Evolutionary conservation across 306 rosid species (phyloP).

Genomic region (Abrus precatorius): DNA sequence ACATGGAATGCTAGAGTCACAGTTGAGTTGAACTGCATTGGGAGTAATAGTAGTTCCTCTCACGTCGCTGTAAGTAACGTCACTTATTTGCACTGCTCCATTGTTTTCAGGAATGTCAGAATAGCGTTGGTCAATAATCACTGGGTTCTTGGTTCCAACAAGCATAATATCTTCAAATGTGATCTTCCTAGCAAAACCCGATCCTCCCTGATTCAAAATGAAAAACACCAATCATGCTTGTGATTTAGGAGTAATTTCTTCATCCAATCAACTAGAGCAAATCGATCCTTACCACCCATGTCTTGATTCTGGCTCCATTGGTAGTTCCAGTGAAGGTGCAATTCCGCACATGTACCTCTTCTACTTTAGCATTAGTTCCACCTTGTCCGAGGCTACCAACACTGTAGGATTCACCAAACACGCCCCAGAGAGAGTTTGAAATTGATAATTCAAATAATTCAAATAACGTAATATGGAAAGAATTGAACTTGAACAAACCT

Average conservation of each 20-base stretch:
- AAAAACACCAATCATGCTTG: no score
- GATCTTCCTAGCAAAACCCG: conserved; percentile 60
- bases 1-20: conserved; percentile 28
- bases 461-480: background rate
- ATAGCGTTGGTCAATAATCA: conserved; percentile 55
- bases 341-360: conserved; percentile 53
- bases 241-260: no score
- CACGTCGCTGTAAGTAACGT: conserved; percentile 46
- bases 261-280: background rate
- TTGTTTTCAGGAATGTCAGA: no score
- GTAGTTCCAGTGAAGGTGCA: conserved; percentile 48
- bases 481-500: conserved; percentile 42
- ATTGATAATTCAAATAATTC: background rate
- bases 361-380: conserved; percentile 41
- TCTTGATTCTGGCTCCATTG: conserved; percentile 71
- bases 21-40: conserved; percentile 36
- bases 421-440: background rate
- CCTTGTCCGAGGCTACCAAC: conserved; percentile 60
- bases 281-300: conserved; percentile 54
- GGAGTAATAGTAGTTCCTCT: conserved; percentile 42
- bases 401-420: conserved; percentile 38
- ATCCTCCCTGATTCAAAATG: conserved; percentile 52
- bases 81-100: conserved; percentile 46
- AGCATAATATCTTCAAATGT: conserved; percentile 52
- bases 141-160: conserved; percentile 27